Base-by-base conservation (phyloP, 257 asterid genomes). In the Plectranthus barbatus region DNA sequence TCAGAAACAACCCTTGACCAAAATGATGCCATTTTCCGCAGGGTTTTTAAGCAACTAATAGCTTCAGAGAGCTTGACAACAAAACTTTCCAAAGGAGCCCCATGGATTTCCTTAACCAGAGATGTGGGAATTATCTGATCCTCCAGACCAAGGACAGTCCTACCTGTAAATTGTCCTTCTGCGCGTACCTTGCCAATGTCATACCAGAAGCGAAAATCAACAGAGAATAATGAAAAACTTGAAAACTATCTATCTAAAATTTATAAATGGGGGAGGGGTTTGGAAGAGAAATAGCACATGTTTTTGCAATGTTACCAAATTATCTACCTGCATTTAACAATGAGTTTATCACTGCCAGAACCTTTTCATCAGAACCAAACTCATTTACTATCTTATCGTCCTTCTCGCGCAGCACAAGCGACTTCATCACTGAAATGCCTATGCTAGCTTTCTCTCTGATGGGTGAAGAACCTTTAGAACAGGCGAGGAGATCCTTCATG, bases 21-120 rank as follows among this genome's bases (percentile, higher is more conserved):
- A 75, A 87, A 82, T 56, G 83, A 83, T 55, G 95, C 83, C 96
- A 85, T 90, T 74, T 89, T 93, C 72, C 74, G 82, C 79, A 82
- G 68, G 67, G 97, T 80, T 80, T 87, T 93, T 80, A 93, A 76
- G 83, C 79, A 84, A 68, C 99, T 97, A 81, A 86, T 67, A 2
- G 95, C 99, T 82, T 90, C 95, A 62, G 97, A 72, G 65, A 93
- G 90, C 79, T 85, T 87, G 72, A 87, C 83, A 52, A 93, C 77
- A 79, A 93, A 82, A 77, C 97, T 76, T 48, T 87, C 97, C 68
- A 89, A 77, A 64, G 99, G 99, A 70, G 95, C 96, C 60, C 96
- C 96, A 73, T 85, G 97, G 76, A 90, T 86, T 66, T 93, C 99
- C 77, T 82, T 93, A 44, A 84, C 84, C 71, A 93, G 81, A 66